These are phyloP conservation scores for Microsporum audouinii DNA, from an alignment of 2,329 filamentous ascomycete genomes.

Conservation along the genomic window DNA sequence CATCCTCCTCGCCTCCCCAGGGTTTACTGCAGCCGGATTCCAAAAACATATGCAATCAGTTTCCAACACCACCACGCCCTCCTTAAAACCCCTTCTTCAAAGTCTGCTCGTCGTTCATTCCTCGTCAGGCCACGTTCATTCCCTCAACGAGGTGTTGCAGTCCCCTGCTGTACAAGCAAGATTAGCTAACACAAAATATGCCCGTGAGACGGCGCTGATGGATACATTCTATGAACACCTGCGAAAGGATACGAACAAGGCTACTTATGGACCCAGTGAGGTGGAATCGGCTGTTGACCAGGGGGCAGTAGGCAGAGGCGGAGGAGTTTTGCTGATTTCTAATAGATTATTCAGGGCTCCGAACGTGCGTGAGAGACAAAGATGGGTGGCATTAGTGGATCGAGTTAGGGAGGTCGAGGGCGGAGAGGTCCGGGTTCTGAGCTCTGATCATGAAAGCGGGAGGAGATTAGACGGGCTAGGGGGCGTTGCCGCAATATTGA, in stretches of 20 bases:
- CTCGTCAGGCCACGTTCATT: conserved; percentile 75
- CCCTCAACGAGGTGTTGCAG: conserved; percentile 74
- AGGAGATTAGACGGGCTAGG: conserved; percentile 72
- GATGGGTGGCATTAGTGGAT: conserved; percentile 78
- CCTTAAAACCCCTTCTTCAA: conserved; percentile 56
- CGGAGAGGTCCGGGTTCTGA: conserved; percentile 78
- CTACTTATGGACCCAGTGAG: conserved; percentile 79
- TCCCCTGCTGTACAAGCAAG: conserved; percentile 65
- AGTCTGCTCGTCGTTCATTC: conserved; percentile 62
- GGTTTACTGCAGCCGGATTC: conserved; percentile 74
- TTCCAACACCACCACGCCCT: conserved; percentile 49
- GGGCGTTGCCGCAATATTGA: conserved; percentile 79
- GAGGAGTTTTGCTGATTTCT: conserved; percentile 73
- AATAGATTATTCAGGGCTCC: conserved; percentile 79
- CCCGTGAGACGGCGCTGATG: conserved; percentile 70
- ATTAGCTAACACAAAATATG: conserved; percentile 78
- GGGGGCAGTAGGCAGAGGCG: conserved; percentile 77
- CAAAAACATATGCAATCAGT: conserved; percentile 57
- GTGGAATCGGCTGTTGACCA: conserved; percentile 74
- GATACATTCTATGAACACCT: conserved; percentile 70
- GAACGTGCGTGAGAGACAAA: conserved; percentile 61
- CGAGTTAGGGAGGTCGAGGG: conserved; percentile 69
- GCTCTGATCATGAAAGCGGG: conserved; percentile 88
- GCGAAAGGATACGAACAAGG: conserved; percentile 71
- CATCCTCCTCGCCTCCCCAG: conserved; percentile 75